phyloP scores from a whole-genome alignment of 345 rosid genomes.

The Aethionema arabicum region DNA sequence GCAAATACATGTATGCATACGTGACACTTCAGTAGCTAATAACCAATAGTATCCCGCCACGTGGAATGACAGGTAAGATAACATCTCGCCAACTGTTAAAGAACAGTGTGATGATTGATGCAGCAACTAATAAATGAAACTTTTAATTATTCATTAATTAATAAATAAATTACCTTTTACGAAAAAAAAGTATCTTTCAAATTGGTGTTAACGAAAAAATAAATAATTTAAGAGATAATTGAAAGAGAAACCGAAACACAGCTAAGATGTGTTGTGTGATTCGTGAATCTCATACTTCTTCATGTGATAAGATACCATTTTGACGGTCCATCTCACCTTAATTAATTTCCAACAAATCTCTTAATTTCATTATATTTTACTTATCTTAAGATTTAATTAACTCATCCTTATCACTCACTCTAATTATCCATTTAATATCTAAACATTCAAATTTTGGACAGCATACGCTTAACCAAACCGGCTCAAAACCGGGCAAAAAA shows the following conservation, averaged over 20 bases:
- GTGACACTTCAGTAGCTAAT: not conserved
- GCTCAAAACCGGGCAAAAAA: no score
- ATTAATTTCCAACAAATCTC: not conserved
- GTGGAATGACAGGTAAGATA: conserved; percentile 15
- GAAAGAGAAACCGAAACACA: conserved; percentile 19
- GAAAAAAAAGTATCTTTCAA: no score
- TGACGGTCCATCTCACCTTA: conserved; percentile 29
- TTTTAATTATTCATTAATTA: not conserved
- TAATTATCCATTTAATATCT: not conserved
- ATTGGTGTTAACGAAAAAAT: not conserved
- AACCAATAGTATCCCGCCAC: conserved; percentile 18
- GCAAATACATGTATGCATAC: conserved; percentile 8
- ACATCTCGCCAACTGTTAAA: conserved; percentile 26
- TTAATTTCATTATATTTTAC: not conserved
- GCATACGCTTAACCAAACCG: no score
- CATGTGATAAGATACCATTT: conserved; percentile 29
- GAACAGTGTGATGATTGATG: conserved; percentile 16
- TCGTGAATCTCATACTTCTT: conserved; percentile 1
- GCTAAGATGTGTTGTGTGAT: conserved; percentile 20
- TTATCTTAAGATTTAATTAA: not conserved
- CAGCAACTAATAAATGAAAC: conserved; percentile 13
- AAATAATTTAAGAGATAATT: conserved; percentile 5
- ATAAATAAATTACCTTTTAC: no score
- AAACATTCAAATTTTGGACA: no score
- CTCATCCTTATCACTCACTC: conserved; percentile 7